These are phyloP conservation scores for Calocybe indica DNA, from an alignment of 768 basidiomycete genomes.

Conservation along the genomic window DNA sequence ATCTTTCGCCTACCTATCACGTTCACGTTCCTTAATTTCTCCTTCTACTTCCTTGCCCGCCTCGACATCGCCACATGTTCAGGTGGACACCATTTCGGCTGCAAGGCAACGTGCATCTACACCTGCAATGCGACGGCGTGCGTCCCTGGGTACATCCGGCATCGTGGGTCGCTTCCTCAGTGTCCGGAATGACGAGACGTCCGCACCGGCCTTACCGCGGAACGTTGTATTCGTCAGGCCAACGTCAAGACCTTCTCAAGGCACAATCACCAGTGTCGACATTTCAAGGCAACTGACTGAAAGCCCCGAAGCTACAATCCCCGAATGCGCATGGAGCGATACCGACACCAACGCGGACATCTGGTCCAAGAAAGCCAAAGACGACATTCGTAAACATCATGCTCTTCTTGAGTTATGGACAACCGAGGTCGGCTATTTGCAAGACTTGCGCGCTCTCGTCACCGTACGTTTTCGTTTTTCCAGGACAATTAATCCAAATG, in stretches of 20 bases:
- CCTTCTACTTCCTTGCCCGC: slow-evolving; percentile 44
- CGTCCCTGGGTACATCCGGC: neutral
- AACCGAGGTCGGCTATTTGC: slow-evolving; percentile 80
- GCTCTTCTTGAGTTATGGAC: slow-evolving; percentile 80
- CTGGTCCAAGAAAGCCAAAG: slow-evolving; percentile 33
- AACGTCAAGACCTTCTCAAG: neutral
- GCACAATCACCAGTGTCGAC: no score
- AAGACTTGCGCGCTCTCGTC: slow-evolving; percentile 73
- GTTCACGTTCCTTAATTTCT: slow-evolving; percentile 25
- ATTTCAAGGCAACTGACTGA: slow-evolving; percentile 4
- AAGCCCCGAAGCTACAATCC: slow-evolving; percentile 1
- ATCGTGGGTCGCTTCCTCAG: slow-evolving; percentile 2
- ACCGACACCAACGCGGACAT: slow-evolving; percentile 18
- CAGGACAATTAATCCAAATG: neutral
- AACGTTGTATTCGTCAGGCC: slow-evolving; percentile 2
- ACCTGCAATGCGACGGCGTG: slow-evolving; percentile 26
- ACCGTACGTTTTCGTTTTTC: slow-evolving; percentile 37
- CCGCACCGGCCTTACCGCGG: neutral
- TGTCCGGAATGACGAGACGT: neutral
- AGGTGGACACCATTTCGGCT: no score
- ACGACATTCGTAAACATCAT: slow-evolving; percentile 52
- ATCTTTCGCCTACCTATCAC: slow-evolving; percentile 26
- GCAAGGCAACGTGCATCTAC: slow-evolving; percentile 34
- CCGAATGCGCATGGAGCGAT: slow-evolving; percentile 7
- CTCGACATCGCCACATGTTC: slow-evolving; percentile 25